Evolutionary conservation across 805 yeast genomes (phyloP), one percentile per base, ranked within the genome.

Genomic region (Clavispora asparagi): DNA sequence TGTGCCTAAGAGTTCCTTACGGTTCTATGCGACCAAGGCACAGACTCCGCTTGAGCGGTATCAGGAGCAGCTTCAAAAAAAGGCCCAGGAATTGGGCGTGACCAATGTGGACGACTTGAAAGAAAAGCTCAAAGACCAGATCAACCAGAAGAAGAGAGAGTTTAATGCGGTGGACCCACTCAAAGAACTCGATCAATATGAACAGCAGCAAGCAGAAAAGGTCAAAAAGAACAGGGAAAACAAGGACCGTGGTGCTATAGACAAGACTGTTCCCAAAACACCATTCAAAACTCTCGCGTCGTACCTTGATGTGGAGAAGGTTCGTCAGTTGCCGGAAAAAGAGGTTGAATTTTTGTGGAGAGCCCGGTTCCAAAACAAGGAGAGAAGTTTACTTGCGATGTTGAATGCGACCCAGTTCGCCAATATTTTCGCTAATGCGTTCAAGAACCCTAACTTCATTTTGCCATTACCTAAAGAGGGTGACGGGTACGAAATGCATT

Each of bases 301-400:
- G 1, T 92, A 72, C 62, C 63, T 94, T 36, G 90, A 87, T 45
- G 71, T 81, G 7, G 85, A 77, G 1, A 91, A 89, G 62, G 54
- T 88, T 41, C 49, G 65, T 41, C 74, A 70, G 5, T 75, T 91
- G 43, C 76, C 79, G 0, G 55, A 63, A 4, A 73, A 77, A 50
- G 95, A 88, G 57, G 70, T 92, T 43, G 95, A 87, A 56, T 76
- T 78, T 55, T 68, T 94, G 16, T 94, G 99, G 99, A 82, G 87
- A 61, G 89, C 96, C 0, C 78, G 96, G 53, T 91, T 91, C 67
- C 78, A 78, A 39, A 63, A 66, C 47, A 78, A 78, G 47, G 83
- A 81, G 7, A 68, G 80, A 40, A 65, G 82, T 8, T 59, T 94
- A 50, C 76, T 81, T 54, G 95, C 97, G 0, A 72, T 79, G 1